Evolutionary conservation across 164 flowering plant species (phyloP).

Genomic region (Tetrastigma voinierianum): DNA sequence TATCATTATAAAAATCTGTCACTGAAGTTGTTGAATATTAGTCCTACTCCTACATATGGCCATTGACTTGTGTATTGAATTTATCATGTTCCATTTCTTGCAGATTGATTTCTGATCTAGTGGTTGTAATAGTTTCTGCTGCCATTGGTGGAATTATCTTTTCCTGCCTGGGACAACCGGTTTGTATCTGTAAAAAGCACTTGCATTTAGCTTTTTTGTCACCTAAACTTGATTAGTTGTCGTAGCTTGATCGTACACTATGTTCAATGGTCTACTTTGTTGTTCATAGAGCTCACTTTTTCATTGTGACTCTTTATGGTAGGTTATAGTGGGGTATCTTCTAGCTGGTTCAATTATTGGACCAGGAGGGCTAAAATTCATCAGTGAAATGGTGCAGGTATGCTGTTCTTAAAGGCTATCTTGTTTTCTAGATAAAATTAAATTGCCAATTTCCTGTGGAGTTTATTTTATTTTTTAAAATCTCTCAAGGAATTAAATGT

Average conservation of each 20-base stretch:
- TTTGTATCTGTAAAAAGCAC: slow-evolving; percentile 30
- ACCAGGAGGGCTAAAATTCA: slow-evolving; percentile 88
- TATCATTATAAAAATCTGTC: background rate
- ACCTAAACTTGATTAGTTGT: background rate
- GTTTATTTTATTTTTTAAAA: background rate
- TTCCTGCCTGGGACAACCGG: slow-evolving; percentile 96
- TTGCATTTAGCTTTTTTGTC: background rate
- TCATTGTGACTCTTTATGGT: slow-evolving; percentile 14
- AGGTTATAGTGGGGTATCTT: slow-evolving; percentile 91
- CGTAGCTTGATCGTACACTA: slow-evolving; percentile 6
- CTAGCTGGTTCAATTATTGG: slow-evolving; percentile 94
- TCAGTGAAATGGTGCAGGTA: slow-evolving; percentile 96
- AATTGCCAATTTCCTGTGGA: no score
- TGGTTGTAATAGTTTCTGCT: slow-evolving; percentile 93
- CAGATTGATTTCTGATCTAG: slow-evolving; percentile 94
- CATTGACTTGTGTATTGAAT: slow-evolving; percentile 2
- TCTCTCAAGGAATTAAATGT: no score
- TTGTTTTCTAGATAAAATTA: no score
- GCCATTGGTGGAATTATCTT: slow-evolving; percentile 91
- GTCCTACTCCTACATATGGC: slow-evolving; percentile 5
- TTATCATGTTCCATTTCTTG: slow-evolving; percentile 14
- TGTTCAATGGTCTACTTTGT: background rate
- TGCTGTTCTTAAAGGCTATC: slow-evolving; percentile 6
- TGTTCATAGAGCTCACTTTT: background rate
- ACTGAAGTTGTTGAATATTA: slow-evolving; percentile 1